Base-by-base conservation (phyloP, 352 stramenopile species). In the Pseudoperonospora humuli region DNA sequence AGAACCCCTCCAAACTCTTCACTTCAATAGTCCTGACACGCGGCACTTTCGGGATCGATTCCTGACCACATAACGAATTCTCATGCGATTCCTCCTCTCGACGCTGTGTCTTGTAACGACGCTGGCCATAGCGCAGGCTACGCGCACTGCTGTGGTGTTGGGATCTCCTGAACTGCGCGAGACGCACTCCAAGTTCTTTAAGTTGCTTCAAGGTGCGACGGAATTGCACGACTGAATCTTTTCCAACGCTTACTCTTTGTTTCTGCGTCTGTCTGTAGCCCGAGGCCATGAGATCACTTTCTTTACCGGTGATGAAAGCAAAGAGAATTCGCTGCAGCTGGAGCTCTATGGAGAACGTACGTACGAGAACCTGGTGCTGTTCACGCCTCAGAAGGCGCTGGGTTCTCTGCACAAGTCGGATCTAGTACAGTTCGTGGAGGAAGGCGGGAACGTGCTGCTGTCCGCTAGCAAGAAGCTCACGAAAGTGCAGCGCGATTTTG, bases 331-430 rank as follows among this genome's bases (percentile, higher is more conserved):
- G 25, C 49, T 95, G 14, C 37, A 56, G 29, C 67, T 96, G 1
- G 72, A 80, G n/a, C 57, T 70, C 47, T 96, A 87, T 62, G 86
- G 86, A 40, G 85, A 94, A 59, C 72, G 67, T 33, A 54, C 71
- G 37, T 96, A 83, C 55, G 88, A 97, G 45, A 90, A 97, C 55
- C 64, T 97, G 48, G 64, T 97, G 40, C 55, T 96, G 40, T 86
- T 96, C 40, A 84, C 84, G 27, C 84, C 86, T 19, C 64, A 85
- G 36, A 87, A 87, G 66, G 85, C 82, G 45, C 64, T 84, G 15
- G 70, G 66, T 15, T 69, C 66, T 38, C 63, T 90, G 39, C 57
- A 58, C 44, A 88, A 87, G 53, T 67, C 75, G 15, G 65, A 86
- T 39, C 25, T 87, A 39, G 58, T 94, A 51, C 58, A 76, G 33